A percentile compares a stretch with the other conserved stretches of the same genome.
These are phyloP conservation scores for Claviceps quebecensis DNA, from an alignment of 2,329 filamentous ascomycete genomes.

Conservation along the genomic window DNA sequence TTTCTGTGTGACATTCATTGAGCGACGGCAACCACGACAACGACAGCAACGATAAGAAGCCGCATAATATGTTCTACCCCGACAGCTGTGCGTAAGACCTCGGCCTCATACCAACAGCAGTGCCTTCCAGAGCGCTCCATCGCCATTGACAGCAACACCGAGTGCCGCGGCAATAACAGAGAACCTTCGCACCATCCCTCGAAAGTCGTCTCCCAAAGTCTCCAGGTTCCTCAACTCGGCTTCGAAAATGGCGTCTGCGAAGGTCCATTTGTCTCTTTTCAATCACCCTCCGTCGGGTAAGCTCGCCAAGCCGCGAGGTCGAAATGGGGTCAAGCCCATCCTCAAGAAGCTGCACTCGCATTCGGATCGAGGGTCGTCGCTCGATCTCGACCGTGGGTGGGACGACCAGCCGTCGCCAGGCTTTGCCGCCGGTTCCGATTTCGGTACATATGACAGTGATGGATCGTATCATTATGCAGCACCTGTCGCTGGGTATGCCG, in stretches of 20 bases:
- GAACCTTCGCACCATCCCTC: too few species aligned
- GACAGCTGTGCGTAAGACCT: not conserved
- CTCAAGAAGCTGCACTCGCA: constrained; percentile 38
- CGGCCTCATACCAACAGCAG: not conserved
- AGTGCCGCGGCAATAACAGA: not conserved
- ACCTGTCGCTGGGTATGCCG: not conserved
- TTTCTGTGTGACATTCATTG: constrained; percentile 1
- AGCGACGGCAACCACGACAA: not conserved
- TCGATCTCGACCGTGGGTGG: constrained; percentile 47
- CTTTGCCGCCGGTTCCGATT: constrained; percentile 8
- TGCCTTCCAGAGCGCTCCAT: not conserved
- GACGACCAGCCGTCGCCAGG: constrained; percentile 31
- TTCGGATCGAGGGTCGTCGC: constrained; percentile 44
- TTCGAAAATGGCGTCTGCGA: constrained; percentile 18
- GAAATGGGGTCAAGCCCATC: constrained; percentile 44
- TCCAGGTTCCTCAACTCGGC: too few species aligned
- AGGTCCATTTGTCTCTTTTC: constrained; percentile 9
- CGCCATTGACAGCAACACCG: not conserved
- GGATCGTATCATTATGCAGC: constrained; percentile 9
- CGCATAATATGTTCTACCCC: not conserved
- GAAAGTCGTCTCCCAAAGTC: too few species aligned
- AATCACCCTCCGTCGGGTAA: constrained; percentile 12
- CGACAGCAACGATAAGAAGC: not conserved
- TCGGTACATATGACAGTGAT: constrained; percentile 16
- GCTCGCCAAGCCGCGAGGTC: constrained; percentile 31